These are phyloP conservation scores for Crithidia bombi DNA, from an alignment of 208 protist genomes.

Conservation along the genomic window DNA sequence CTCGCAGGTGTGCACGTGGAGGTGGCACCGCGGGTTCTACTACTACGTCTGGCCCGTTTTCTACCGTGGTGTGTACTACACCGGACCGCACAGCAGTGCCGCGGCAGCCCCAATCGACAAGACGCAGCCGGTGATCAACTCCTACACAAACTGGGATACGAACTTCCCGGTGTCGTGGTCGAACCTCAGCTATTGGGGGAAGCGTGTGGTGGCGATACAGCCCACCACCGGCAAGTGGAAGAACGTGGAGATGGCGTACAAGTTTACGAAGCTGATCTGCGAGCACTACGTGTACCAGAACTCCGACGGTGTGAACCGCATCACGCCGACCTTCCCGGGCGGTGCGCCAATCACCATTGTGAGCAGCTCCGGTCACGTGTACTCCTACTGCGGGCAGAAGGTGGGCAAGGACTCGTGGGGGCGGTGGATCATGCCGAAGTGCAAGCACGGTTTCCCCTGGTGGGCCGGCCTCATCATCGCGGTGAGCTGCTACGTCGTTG, in stretches of 20 bases:
- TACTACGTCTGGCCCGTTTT: constrained; percentile 40
- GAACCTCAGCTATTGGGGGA: constrained; percentile 49
- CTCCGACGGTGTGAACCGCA: constrained; percentile 35
- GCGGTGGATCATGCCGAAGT: constrained; percentile 38
- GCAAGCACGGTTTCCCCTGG: constrained; percentile 49
- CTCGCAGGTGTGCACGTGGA: constrained; percentile 39
- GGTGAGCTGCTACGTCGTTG: constrained; percentile 33
- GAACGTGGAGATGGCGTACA: constrained; percentile 41
- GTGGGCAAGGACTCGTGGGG: constrained; percentile 35
- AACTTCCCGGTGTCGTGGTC: constrained; percentile 33
- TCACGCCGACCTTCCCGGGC: constrained; percentile 54
- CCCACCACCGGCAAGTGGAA: constrained; percentile 39
- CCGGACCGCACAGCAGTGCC: constrained; percentile 23
- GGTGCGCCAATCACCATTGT: constrained; percentile 37
- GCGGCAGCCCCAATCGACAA: constrained; percentile 3
- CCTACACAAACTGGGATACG: constrained; percentile 39
- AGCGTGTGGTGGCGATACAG: constrained; percentile 45
- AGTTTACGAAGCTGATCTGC: constrained; percentile 51
- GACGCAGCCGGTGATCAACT: constrained; percentile 11
- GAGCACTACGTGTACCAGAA: constrained; percentile 57
- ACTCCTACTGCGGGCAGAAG: constrained; percentile 39
- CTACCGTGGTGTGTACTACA: constrained; percentile 49
- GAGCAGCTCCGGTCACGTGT: constrained; percentile 18
- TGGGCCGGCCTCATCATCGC: constrained; percentile 57
- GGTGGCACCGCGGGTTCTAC: constrained; percentile 57